phyloP scores from a whole-genome alignment of 805 yeast genomes.

The Peterozyma xylosa region DNA sequence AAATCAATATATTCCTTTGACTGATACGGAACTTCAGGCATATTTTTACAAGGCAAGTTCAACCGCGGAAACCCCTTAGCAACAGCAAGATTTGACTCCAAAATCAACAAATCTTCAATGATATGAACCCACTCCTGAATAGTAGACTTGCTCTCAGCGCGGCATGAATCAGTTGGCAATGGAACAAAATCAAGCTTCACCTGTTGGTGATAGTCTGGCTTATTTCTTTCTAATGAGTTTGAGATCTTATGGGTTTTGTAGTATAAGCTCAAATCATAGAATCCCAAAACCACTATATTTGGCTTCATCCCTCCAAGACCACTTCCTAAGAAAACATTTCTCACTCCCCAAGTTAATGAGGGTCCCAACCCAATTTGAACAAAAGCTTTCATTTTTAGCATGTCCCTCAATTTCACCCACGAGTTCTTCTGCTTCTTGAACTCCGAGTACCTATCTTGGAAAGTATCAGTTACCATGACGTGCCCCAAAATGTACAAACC shows the following conservation, averaged over 20 bases:
- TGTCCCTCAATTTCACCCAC: conserved; percentile 79
- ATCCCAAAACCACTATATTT: conserved; percentile 87
- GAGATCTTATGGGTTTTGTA: neutral
- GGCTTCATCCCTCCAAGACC: conserved; percentile 99
- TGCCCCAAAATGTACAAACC: conserved; percentile 91
- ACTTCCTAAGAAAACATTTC: conserved; percentile 86
- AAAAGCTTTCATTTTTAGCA: conserved; percentile 80
- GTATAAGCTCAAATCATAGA: conserved; percentile 51
- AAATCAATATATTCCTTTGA: conserved; percentile 65
- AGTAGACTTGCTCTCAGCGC: conserved; percentile 61
- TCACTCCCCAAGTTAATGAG: conserved; percentile 86
- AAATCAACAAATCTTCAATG: conserved; percentile 79
- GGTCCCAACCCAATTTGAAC: conserved; percentile 90
- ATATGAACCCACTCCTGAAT: conserved; percentile 87
- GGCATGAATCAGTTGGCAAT: conserved; percentile 75
- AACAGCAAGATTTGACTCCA: conserved; percentile 89
- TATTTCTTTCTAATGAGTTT: conserved; percentile 15
- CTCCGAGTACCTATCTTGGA: conserved; percentile 61
- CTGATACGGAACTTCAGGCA: conserved; percentile 19
- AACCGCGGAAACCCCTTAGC: conserved; percentile 79
- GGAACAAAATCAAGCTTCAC: conserved; percentile 26
- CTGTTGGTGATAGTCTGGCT: conserved; percentile 16
- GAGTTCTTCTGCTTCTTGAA: conserved; percentile 67
- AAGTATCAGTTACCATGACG: conserved; percentile 62
- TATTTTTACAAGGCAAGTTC: conserved; percentile 47